These are phyloP conservation scores for Fusarium acutatum DNA, from an alignment of 2,329 filamentous ascomycete genomes.

Conservation along the genomic window DNA sequence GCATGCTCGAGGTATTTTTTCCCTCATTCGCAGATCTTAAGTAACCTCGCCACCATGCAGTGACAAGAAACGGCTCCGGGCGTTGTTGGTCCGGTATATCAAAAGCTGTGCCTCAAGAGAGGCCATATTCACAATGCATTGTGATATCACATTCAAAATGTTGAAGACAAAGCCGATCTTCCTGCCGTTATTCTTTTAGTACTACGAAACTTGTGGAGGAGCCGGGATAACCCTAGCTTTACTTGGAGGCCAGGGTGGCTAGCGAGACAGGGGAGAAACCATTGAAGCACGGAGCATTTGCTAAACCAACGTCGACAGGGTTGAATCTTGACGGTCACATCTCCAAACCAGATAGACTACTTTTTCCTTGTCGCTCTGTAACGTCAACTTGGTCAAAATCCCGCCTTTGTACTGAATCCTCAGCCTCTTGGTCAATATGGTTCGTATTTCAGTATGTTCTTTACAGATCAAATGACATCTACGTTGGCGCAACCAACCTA, in stretches of 20 bases:
- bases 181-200: constrained; percentile 35
- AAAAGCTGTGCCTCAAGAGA: constrained; percentile 1
- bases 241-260: constrained; percentile 33
- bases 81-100: constrained; percentile 9
- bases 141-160: constrained; percentile 18
- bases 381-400: background rate
- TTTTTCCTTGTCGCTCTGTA: background rate
- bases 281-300: constrained; percentile 41
- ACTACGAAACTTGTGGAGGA: constrained; percentile 40
- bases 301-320: constrained; percentile 40
- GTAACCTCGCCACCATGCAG: constrained; percentile 26
- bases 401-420: background rate
- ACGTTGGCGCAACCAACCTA: too few species aligned
- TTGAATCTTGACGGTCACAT: constrained; percentile 14
- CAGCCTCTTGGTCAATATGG: background rate
- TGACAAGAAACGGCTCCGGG: background rate
- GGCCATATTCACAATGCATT: constrained; percentile 13
- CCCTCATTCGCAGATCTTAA: constrained; percentile 22
- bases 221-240: constrained; percentile 43
- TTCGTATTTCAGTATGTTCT: background rate
- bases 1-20: constrained; percentile 31
- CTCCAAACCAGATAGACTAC: constrained; percentile 2
- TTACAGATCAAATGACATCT: background rate
- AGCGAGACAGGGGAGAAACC: constrained; percentile 38
- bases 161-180: constrained; percentile 34